Conservation (phyloP, 768 basidiomycete species). For the Mycena chlorophos region DNA sequence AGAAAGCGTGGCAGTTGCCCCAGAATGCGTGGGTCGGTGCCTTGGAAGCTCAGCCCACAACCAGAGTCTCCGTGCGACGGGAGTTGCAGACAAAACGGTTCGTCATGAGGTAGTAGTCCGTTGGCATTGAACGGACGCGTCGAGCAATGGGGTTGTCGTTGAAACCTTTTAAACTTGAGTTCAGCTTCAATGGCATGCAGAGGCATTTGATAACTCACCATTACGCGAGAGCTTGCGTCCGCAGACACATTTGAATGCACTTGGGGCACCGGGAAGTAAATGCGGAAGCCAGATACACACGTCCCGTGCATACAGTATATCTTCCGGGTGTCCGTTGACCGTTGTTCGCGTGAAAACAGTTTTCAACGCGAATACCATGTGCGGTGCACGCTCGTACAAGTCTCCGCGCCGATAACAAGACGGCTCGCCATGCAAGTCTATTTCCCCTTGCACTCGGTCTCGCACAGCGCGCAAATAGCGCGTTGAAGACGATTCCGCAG, state of each 20-base stretch:
- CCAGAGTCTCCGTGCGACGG: background rate
- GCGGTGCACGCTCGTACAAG: background rate
- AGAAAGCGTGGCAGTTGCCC: conserved; percentile 12
- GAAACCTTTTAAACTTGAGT: conserved; percentile 4
- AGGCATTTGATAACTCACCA: background rate
- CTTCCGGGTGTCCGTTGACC: background rate
- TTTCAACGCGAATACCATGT: background rate
- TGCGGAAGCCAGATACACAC: conserved; percentile 6
- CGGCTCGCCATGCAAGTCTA: background rate
- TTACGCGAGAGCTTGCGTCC: conserved; percentile 6
- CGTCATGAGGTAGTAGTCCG: conserved; percentile 15
- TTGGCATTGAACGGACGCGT: conserved; percentile 2
- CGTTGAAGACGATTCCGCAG: background rate
- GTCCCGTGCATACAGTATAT: background rate
- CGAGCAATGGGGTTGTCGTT: conserved; percentile 18
- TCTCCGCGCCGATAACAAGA: background rate
- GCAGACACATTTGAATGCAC: conserved; percentile 14
- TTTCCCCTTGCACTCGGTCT: background rate
- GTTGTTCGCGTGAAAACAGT: background rate
- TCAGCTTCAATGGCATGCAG: background rate
- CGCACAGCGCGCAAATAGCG: background rate
- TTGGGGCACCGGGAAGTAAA: conserved; percentile 10
- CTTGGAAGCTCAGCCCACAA: conserved; percentile 9
- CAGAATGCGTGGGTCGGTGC: conserved; percentile 13
- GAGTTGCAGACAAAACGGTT: conserved; percentile 14